Evolutionary conservation across 257 asterid species (phyloP).

Genomic region (Solanum clarkiae): DNA sequence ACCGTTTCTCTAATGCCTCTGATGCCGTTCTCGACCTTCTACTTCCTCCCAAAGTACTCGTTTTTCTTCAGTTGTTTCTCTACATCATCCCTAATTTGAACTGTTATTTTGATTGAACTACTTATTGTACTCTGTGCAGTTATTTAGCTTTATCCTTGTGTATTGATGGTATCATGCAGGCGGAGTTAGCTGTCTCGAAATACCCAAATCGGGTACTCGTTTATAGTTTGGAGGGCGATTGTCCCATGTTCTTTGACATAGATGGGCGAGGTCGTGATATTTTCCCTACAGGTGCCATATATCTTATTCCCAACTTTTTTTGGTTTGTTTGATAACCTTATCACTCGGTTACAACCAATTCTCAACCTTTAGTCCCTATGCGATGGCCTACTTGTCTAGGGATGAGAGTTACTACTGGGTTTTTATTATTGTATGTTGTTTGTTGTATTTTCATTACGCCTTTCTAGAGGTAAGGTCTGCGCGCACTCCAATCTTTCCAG

Average conservation of each 20-base stretch:
- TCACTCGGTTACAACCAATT: background rate
- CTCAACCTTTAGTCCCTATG: background rate
- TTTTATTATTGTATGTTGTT: background rate
- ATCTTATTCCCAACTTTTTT: background rate
- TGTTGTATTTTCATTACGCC: background rate
- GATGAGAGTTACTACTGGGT: background rate
- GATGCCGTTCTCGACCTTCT: conserved; percentile 56
- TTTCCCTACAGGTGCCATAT: conserved; percentile 68
- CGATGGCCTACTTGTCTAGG: background rate
- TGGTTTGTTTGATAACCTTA: background rate
- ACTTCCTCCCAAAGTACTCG: conserved; percentile 80
- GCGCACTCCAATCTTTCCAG: too few relatives aligned
- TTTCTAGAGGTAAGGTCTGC: too few relatives aligned
- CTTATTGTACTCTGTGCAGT: background rate
- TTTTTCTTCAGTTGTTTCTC: background rate
- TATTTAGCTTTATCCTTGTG: background rate
- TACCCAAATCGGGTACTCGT: conserved; percentile 86
- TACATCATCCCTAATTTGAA: background rate
- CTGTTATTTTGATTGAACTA: background rate
- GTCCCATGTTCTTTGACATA: conserved; percentile 70
- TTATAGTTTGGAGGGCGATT: conserved; percentile 75
- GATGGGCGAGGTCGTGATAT: conserved; percentile 89
- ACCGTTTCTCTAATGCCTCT: conserved; percentile 58
- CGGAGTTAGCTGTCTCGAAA: conserved; percentile 60
- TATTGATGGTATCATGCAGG: conserved; percentile 25